Percentiles rank a stretch among this genome's conserved stretches.
Evolutionary conservation across 2,329 filamentous ascomycete genomes (phyloP).

Genomic region (Pseudogymnoascus sp.): DNA sequence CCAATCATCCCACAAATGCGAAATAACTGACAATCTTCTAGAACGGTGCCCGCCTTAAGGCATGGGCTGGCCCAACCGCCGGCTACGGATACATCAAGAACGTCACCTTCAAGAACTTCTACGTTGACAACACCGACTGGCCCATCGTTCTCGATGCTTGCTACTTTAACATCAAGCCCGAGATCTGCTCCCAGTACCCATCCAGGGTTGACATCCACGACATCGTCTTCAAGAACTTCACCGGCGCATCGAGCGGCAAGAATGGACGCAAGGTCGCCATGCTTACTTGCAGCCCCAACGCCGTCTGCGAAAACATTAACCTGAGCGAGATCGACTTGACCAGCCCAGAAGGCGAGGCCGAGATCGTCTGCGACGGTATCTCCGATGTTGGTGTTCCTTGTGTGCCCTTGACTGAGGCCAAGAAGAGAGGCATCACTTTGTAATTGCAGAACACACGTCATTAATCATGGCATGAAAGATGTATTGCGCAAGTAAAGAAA

Average conservation of each 20-base stretch:
- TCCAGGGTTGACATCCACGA: conserved; percentile 53
- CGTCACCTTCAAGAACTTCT: conserved; percentile 55
- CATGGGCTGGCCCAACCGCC: conserved; percentile 50
- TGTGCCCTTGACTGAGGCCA: not conserved
- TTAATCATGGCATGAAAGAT: conserved; percentile 2
- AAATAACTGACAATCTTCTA: conserved; percentile 28
- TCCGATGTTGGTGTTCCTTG: not conserved
- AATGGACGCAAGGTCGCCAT: conserved; percentile 48
- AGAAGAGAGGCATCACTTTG: not conserved
- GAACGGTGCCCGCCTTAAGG: conserved; percentile 53
- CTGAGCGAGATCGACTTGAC: conserved; percentile 48
- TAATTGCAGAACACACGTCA: not conserved
- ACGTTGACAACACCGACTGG: conserved; percentile 50
- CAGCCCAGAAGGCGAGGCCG: conserved; percentile 38
- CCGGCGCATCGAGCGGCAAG: conserved; percentile 49
- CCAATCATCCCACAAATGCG: not conserved
- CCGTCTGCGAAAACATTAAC: conserved; percentile 49
- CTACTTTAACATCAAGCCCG: conserved; percentile 50
- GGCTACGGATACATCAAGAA: conserved; percentile 57
- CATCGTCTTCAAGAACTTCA: conserved; percentile 52
- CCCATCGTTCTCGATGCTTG: conserved; percentile 54
- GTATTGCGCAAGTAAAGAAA: not conserved
- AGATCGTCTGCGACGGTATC: conserved; percentile 44
- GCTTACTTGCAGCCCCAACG: conserved; percentile 49
- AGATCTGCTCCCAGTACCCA: conserved; percentile 45